Evolutionary conservation across 2,329 filamentous ascomycete genomes (phyloP).

Genomic region (Beauveria scarabaeidicola): DNA sequence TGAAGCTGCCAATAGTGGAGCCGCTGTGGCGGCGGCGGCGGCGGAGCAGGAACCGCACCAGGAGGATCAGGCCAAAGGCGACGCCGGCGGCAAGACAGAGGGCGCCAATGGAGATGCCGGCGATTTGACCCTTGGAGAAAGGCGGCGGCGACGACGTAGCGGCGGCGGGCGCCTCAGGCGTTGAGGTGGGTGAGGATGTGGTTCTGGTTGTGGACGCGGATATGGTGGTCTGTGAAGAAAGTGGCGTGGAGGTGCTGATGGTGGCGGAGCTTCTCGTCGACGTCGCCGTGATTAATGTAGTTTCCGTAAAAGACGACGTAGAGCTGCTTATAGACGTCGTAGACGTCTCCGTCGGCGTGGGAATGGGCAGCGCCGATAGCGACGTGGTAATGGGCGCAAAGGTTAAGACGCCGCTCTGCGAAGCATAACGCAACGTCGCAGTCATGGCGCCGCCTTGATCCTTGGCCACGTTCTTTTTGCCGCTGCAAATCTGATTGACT

Average conservation of each 20-base stretch:
- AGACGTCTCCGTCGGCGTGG: background rate
- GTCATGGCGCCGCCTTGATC: constrained; percentile 51
- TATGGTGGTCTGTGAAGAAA: constrained; percentile 9
- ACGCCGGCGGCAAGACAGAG: constrained; percentile 38
- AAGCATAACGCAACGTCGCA: constrained; percentile 41
- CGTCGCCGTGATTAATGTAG: background rate
- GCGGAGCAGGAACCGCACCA: constrained; percentile 28
- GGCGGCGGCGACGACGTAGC: background rate
- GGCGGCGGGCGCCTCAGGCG: constrained; percentile 10
- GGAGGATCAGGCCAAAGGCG: constrained; percentile 38
- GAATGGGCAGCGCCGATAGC: background rate
- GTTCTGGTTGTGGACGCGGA: too few relatives aligned
- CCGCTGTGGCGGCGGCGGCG: constrained; percentile 32
- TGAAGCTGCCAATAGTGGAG: constrained; percentile 30
- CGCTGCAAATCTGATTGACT: constrained; percentile 52
- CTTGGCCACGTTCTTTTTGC: constrained; percentile 38
- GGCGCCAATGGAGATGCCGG: constrained; percentile 49
- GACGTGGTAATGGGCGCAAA: constrained; percentile 18
- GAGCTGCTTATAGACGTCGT: constrained; percentile 6
- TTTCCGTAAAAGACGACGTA: constrained; percentile 5
- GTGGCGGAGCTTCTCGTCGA: background rate
- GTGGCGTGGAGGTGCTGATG: background rate
- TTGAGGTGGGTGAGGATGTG: constrained; percentile 13
- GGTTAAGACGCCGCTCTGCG: constrained; percentile 20
- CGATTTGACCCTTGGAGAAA: constrained; percentile 38